Base-by-base conservation (phyloP, 1,284 basidiomycete species). In the Sporisorium sorghi region DNA sequence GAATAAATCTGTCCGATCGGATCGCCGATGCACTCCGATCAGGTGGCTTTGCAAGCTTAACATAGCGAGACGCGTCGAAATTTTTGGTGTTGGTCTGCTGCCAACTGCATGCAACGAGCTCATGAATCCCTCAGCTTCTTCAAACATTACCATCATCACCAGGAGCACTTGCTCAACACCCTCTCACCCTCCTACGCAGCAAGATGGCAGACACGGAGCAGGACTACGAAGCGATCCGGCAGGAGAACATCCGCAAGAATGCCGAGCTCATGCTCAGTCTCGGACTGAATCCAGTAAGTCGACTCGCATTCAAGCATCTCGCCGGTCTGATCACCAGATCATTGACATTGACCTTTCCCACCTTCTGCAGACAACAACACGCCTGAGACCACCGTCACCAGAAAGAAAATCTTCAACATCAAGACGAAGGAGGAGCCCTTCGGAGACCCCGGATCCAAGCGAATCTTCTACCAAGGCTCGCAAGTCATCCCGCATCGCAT, bases 201-300 rank as follows among this genome's bases (percentile, higher is more conserved):
- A 60, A 33, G 11, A 73, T 70, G 65, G 75, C 57, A 37, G 76
- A 77, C 32, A 6, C 56, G 7, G 77, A 68, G 28, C 61, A 58
- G 26, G 74, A 73, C 39, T 80, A 79, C 43, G 78, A 80, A 46
- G 62, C 64, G 32, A 51, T 66, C 19, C 60, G 86, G 42, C 76
- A 82, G 44, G 78, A 81, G 44, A 86, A 85, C 66, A 87, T 87
- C 37, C 76, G 79, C 79, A 83, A 78, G 72, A 85, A 79, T 63
- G 58, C 73, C 48, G 63, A 62, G 49, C 51, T 81, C 42, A 54
- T 80, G 58, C 78, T 65, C 32, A 73, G 58, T 55, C 63, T 83
- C 0, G 73, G 75, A 21, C 59, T 78, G 30, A 44, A 61, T 21
- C 42, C 57, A 21, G 66, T 69, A n/a, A 62, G 72, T 63, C n/a